These are phyloP conservation scores for Diversispora epigaea DNA, from an alignment of 192 early-diverging fungal species.

Conservation along the genomic window DNA sequence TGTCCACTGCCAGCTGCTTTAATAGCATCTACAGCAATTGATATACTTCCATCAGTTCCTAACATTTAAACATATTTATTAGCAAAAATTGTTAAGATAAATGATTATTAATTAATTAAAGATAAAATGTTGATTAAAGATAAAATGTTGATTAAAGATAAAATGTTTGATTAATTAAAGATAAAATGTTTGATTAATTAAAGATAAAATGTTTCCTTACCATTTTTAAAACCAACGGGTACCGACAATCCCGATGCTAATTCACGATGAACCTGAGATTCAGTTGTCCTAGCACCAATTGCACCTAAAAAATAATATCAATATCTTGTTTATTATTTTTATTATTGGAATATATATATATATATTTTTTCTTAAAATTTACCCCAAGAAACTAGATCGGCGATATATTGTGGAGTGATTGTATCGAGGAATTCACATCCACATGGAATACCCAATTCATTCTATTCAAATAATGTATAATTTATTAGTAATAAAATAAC, in stretches of 20 bases:
- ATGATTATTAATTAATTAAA: background rate
- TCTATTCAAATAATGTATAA: constrained; percentile 36
- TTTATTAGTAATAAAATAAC: background rate
- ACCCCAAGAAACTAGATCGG: constrained; percentile 75
- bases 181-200: background rate
- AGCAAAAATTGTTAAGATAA: background rate
- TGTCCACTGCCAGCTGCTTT: constrained; percentile 76
- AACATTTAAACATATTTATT: no score
- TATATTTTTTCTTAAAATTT: background rate
- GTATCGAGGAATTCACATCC: constrained; percentile 80
- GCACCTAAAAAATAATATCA: constrained; percentile 42
- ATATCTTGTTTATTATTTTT: background rate
- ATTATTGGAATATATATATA: background rate
- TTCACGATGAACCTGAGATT: constrained; percentile 82
- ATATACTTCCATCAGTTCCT: constrained; percentile 73
- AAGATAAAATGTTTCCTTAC: constrained; percentile 28
- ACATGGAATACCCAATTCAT: constrained; percentile 71
- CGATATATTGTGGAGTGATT: constrained; percentile 80
- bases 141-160: constrained; percentile 2
- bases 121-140: constrained; percentile 2
- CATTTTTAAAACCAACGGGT: constrained; percentile 83
- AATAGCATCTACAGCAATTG: constrained; percentile 90
- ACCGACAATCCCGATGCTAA: constrained; percentile 78
- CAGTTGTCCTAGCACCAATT: constrained; percentile 81
- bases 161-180: background rate